phyloP scores from a whole-genome alignment of 208 protist species.

The Wallacemonas rigidus region DNA sequence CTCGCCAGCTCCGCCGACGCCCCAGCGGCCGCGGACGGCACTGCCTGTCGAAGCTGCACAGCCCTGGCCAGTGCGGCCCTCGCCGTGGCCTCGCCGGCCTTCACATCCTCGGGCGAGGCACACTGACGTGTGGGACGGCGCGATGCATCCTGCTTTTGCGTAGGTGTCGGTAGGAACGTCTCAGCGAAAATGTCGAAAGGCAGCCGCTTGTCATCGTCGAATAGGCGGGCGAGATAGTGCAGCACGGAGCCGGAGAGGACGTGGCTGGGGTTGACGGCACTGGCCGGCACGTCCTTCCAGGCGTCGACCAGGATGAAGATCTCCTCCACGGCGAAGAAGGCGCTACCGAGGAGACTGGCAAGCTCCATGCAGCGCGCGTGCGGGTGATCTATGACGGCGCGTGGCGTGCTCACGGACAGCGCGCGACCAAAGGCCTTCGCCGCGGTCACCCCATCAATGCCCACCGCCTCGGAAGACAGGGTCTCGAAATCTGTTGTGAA shows the following conservation, averaged over 20 bases:
- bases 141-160: background rate
- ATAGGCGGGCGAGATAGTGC: slow-evolving; percentile 1
- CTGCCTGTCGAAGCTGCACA: background rate
- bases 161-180: slow-evolving; percentile 7
- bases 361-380: slow-evolving; percentile 3
- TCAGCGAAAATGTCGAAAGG: slow-evolving; percentile 1
- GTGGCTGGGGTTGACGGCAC: background rate
- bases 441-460: background rate
- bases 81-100: background rate
- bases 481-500: too few species aligned
- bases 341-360: background rate
- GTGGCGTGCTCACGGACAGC: background rate
- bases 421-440: background rate
- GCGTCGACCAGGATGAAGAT: slow-evolving; percentile 11
- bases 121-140: background rate
- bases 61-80: background rate
- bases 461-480: background rate
- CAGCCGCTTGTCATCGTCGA: slow-evolving; percentile 11
- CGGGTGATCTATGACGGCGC: background rate
- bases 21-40: background rate
- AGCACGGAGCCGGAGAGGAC: slow-evolving; percentile 19
- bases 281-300: background rate
- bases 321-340: slow-evolving; percentile 2
- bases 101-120: background rate
- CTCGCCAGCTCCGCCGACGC: background rate